Base-by-base conservation (phyloP, 352 stramenopile species). In the Phytophthora agathidicida region DNA sequence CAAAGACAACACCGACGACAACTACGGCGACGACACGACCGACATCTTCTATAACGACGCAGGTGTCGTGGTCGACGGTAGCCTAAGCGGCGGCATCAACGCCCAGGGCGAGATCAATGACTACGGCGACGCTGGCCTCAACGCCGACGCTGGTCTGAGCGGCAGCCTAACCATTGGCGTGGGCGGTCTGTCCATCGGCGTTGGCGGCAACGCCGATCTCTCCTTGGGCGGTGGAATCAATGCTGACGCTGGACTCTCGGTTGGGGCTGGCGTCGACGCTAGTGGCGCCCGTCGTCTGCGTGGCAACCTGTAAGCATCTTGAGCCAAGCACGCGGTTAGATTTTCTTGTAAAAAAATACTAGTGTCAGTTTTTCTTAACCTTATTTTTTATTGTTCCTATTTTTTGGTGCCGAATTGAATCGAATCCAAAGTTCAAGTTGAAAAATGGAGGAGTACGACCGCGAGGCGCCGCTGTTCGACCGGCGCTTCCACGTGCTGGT, bases 401-500 rank as follows among this genome's bases (percentile, higher is more conserved):
- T 43, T 59, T 50, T 60, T 60, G 38, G 30, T 38, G 37, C 50
- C 26, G n/a, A n/a, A n/a, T n/a, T n/a, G n/a, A n/a, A n/a, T n/a
- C n/a, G n/a, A 50, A 47, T 16, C 19, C 19, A 13, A 17, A 60
- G 23, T 30, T 32, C 44, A 44, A 28, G 22, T 26, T 41, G 10
- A n/a, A 49, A n/a, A 38, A 95, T 95, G 86, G 86, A 95, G 56
- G 73, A 91, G 52, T 94, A 76, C 49, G 73, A 93, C 55, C 80
- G 86, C 45, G 83, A 93, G 24, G 63, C 54, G 46, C 86, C 86
- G 68, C 86, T 95, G 35, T 95, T 95, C 46, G 86, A 95, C 60
- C 78, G 78, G 43, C 85, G 84, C 19, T 83, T 95, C 57, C 75
- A 89, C 65, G 80, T 95, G 57, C 77, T 95, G 24, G 81, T 95